A percentile compares a stretch with the other conserved stretches of the same genome.
Conservation (phyloP, 352 stramenopile genomes). For the Phytophthora cactorum region DNA sequence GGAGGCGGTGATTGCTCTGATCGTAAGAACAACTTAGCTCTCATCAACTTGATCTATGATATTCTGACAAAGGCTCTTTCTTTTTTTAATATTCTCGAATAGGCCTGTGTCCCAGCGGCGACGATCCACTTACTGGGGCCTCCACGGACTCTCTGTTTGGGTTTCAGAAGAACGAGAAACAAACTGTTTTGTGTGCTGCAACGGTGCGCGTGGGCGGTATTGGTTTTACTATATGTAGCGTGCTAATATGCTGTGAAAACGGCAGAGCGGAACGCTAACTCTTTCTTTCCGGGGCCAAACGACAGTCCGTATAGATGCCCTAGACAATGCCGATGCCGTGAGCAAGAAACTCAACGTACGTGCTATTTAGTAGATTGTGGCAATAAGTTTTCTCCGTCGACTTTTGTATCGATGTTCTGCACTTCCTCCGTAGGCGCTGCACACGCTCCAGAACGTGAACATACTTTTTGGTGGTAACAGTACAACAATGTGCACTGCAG, state of each 20-base stretch:
- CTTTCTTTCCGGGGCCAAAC: slow-evolving; percentile 69
- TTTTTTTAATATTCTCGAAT: slow-evolving; percentile 1
- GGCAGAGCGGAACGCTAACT: slow-evolving; percentile 72
- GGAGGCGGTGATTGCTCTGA: slow-evolving; percentile 88
- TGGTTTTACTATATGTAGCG: neutral
- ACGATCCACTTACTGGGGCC: slow-evolving; percentile 77
- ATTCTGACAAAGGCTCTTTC: slow-evolving; percentile 1
- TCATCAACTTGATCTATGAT: neutral
- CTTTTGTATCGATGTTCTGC: neutral
- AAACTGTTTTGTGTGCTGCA: slow-evolving; percentile 69
- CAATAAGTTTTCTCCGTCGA: neutral
- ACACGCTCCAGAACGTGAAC: slow-evolving; percentile 61
- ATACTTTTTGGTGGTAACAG: slow-evolving; percentile 63
- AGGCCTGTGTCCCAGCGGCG: slow-evolving; percentile 57
- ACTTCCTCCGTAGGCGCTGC: slow-evolving; percentile 42
- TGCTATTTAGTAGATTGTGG: neutral
- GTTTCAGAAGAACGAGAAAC: slow-evolving; percentile 85
- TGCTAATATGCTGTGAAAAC: neutral
- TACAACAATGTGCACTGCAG: slow-evolving; percentile 66
- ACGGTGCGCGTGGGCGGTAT: slow-evolving; percentile 42
- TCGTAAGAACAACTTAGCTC: slow-evolving; percentile 39
- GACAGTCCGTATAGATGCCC: slow-evolving; percentile 67
- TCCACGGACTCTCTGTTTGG: slow-evolving; percentile 69
- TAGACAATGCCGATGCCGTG: slow-evolving; percentile 65
- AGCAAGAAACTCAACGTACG: slow-evolving; percentile 74